Percentiles rank a stretch among this genome's conserved stretches.
Evolutionary conservation across 495 filamentous ascomycete species (phyloP).

Genomic region (Tuber umbilicatum): DNA sequence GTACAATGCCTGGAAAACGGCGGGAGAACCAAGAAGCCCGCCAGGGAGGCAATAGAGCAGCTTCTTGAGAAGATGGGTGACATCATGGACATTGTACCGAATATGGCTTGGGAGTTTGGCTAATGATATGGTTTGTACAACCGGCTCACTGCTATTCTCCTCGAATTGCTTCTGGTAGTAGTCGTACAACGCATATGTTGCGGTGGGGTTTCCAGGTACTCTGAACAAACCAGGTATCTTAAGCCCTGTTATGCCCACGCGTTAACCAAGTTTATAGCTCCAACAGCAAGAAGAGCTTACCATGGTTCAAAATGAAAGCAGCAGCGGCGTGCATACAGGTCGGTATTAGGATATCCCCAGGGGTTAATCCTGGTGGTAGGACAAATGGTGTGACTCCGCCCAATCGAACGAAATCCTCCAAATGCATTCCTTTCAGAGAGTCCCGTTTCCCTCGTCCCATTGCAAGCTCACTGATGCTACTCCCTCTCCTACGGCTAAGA

Average conservation of each 20-base stretch:
- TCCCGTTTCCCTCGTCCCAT: constrained; percentile 49
- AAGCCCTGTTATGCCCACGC: constrained; percentile 37
- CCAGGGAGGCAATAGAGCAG: constrained; percentile 64
- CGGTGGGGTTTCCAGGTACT: constrained; percentile 54
- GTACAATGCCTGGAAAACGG: constrained; percentile 60
- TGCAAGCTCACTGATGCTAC: constrained; percentile 51
- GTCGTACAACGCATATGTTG: constrained; percentile 55
- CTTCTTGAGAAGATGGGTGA: constrained; percentile 65
- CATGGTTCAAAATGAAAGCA: constrained; percentile 58
- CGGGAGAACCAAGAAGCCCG: constrained; percentile 63
- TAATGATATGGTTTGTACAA: constrained; percentile 51
- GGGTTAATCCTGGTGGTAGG: constrained; percentile 60
- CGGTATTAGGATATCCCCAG: constrained; percentile 59
- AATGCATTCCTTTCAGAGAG: constrained; percentile 54
- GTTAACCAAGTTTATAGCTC: constrained; percentile 13
- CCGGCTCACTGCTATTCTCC: constrained; percentile 47
- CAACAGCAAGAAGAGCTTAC: constrained; percentile 46
- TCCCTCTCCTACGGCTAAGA: constrained; percentile 27
- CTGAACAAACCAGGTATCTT: constrained; percentile 58
- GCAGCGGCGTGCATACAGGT: constrained; percentile 68
- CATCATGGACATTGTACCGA: constrained; percentile 55
- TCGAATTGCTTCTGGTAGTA: constrained; percentile 52
- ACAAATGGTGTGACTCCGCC: constrained; percentile 64
- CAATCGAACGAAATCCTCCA: constrained; percentile 62
- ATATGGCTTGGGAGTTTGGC: constrained; percentile 54